Base-by-base conservation (phyloP, 2,329 filamentous ascomycete species). In the Epichloe festucae region DNA sequence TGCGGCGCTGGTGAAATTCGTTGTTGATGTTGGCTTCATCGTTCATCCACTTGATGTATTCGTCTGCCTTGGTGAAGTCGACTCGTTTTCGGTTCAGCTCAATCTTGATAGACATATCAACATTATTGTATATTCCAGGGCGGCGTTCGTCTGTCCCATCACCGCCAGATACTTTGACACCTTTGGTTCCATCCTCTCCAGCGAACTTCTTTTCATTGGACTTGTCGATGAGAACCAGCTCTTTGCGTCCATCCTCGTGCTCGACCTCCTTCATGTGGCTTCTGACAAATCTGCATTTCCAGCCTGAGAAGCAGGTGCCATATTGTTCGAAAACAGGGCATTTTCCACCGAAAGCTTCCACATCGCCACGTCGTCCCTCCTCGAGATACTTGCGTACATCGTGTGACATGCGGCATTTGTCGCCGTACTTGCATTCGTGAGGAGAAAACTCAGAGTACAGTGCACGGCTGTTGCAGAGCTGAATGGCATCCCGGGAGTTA, bases 261-360 rank as follows among this genome's bases (percentile, higher is more conserved):
- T 86, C 80, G 23, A 87, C 69, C 68, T 97, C 91, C 55, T 82
- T 76, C 60, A 89, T 93, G 68, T 98, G 93, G 56, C 88, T 94
- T 56, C 78, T 78, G 36, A 88, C 85, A 63, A 96, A 95, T 21
- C 91, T 85, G 65, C 93, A 98, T 65, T 91, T 95, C 90, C 91
- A 98, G 5, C 93, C 93, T 14, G 85, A 80, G 47, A 79, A 77
- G 61, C 93, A 98, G 55, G 75, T 80, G 12, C 90, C 90, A 56
- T 84, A 79, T 15, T 74, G 73, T 57, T 87, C 83, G 66, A 82
- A 96, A 8, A 95, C 78, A 0, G 90, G 91, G 62, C 93, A 98
- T 55, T 84, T 74, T 6, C 87, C 85, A 42, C 75, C 76, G 60
- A 95, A 85, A 0, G 85, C 88, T 5, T 77, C 76, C 40, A 96